These are phyloP conservation scores for Pyrus communis DNA, from an alignment of 306 rosid species.

Conservation along the genomic window DNA sequence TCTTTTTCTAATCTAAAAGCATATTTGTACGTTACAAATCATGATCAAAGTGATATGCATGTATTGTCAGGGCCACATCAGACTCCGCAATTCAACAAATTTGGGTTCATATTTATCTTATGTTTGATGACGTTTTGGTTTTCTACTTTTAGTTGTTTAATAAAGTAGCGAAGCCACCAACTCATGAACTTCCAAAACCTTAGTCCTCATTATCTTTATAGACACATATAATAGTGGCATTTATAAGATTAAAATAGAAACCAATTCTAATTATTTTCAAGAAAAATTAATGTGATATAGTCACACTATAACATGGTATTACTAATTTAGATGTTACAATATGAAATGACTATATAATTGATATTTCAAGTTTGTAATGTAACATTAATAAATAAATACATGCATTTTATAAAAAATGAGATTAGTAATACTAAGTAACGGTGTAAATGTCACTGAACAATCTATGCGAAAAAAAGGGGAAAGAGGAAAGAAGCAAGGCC, in stretches of 20 bases:
- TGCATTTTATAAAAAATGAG: too few relatives aligned
- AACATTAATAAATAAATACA: too few relatives aligned
- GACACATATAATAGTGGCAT: background rate
- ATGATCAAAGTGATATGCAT: background rate
- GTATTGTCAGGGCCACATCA: background rate
- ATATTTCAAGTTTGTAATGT: background rate
- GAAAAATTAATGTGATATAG: too few relatives aligned
- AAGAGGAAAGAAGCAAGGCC: background rate
- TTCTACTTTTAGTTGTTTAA: too few relatives aligned
- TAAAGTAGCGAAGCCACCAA: background rate
- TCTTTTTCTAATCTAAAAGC: background rate
- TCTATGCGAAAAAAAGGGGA: background rate
- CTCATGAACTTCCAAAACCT: background rate
- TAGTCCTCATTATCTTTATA: background rate
- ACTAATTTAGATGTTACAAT: too few relatives aligned
- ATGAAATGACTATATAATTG: too few relatives aligned
- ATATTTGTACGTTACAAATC: background rate
- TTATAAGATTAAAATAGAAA: too few relatives aligned
- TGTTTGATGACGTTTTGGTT: background rate
- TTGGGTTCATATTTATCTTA: background rate
- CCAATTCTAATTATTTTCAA: too few relatives aligned
- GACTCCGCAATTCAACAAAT: background rate
- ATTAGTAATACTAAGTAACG: too few relatives aligned
- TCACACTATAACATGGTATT: fast-evolving
- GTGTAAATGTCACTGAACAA: too few relatives aligned